Base-by-base conservation (phyloP, 768 basidiomycete genomes). In the Pleurotus salmoneostramineus region DNA sequence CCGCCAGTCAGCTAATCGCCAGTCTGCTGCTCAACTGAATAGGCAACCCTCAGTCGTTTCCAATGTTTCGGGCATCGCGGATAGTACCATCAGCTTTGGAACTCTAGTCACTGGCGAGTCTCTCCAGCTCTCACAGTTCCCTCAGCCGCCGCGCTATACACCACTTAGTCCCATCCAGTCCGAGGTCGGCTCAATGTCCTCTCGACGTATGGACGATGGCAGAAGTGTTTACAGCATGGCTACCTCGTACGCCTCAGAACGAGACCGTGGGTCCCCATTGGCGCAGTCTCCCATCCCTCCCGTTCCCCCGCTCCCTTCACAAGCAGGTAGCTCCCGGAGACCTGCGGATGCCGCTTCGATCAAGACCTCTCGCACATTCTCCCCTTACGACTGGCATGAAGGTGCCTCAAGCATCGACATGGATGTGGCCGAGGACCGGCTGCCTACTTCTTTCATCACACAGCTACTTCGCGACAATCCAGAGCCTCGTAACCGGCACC, bases 391-490 rank as follows among this genome's bases (percentile, higher is more conserved):
- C 64, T 85, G 84, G 83, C 80, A 84, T 59, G 84, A 86, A 64
- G 84, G 81, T 2, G 78, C 82, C 14, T 83, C 83, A 10, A 78
- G 74, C 59, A 80, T 87, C 56, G 78, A 77, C 51, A 74, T 81
- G 50, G 83, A 83, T 68, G 76, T 78, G n/a, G 68, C 76, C 6
- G 83, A 86, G 63, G 81, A 84, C 63, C 74, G 77, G 45, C 75
- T 88, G 17, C 77, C 84, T 6, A 84, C 85, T 2, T 79, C 83
- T 2, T 81, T 87, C 66, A 86, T 87, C 59, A 85, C 84, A 14
- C 75, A 75, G 5, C 70, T 85, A 12, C 74, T 86, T 11, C 77
- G 73, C 61, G 77, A 83, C 60, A 75, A 74, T 61, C 67, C 68
- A 46, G 66, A 55, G 14, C 52, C 52, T 33, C 66, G 68, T 42